Percentiles rank a stretch among this genome's conserved stretches.
Conservation (phyloP, 2,329 filamentous ascomycete genomes). For the Grosmannia clavigera region DNA sequence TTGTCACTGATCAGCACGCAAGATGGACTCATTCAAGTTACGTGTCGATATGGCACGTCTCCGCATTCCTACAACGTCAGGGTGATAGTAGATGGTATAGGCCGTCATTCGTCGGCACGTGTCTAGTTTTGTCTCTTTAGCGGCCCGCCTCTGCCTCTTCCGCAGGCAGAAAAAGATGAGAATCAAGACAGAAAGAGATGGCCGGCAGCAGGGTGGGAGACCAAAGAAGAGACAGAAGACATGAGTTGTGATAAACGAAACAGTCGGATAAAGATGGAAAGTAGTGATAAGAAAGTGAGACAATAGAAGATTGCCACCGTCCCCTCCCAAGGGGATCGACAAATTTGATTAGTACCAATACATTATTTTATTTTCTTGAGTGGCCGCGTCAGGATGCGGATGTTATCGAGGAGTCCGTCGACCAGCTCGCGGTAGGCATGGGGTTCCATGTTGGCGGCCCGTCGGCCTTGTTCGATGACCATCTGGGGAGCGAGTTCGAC, state of each 20-base stretch:
- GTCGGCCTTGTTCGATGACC: slow-evolving; percentile 53
- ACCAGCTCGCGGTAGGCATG: slow-evolving; percentile 57
- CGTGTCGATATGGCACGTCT: too few species aligned
- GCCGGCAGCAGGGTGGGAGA: neutral
- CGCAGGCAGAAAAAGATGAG: neutral
- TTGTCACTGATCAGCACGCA: too few species aligned
- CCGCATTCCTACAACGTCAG: too few species aligned
- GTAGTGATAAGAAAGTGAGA: neutral
- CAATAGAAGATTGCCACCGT: neutral
- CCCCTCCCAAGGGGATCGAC: neutral
- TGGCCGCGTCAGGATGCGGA: slow-evolving; percentile 36
- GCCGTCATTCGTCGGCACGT: too few species aligned
- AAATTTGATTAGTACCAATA: slow-evolving; percentile 16
- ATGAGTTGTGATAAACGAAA: neutral
- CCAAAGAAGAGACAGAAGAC: neutral
- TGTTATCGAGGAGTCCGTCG: slow-evolving; percentile 63
- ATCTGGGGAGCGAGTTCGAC: slow-evolving; percentile 56
- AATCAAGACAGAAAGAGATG: neutral
- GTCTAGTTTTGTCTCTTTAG: neutral
- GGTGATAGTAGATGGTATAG: too few species aligned
- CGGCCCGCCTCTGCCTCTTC: too few species aligned
- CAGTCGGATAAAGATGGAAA: neutral
- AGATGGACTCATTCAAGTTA: too few species aligned
- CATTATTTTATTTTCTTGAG: neutral
- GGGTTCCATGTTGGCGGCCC: slow-evolving; percentile 35